Evolutionary conservation across 2,329 filamentous ascomycete genomes (phyloP), one percentile per base, ranked within the genome.

Genomic region (Tothia fuscella): DNA sequence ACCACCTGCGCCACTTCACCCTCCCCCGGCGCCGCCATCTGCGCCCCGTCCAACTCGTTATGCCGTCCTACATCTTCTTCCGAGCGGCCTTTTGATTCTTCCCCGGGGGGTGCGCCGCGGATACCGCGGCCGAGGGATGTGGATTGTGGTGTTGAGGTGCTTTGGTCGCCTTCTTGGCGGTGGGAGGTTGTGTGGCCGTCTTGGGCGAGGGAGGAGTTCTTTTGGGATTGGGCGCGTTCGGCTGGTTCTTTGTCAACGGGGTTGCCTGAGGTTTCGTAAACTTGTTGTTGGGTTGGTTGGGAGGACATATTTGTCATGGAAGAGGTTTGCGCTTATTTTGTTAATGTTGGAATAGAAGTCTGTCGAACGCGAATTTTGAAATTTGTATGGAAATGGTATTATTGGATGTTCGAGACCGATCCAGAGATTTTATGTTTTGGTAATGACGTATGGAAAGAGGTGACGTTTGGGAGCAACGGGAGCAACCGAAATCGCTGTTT

Each of bases 1-100:
- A 70, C 66, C 0, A 65, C 65, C 32, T 56, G 56, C 2, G 56
- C 56, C 4, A 70, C 58, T 29, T 56, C 53, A 9, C 65, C 65
- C 48, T 71, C 67, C 1, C 65, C 67, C 0, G 64, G 61, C 16
- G 62, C 61, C 6, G 57, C 62, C 65, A 71, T 68, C 50, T 70
- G 66, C 46, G 62, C 55, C 6, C 54, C 66, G 33, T 70, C 65
- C 17, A 67, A 50, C 53, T 68, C 66, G n/a, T 61, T 56, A 38
- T 62, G 56, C 5, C 60, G 47, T n/a, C 65, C 65, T 20, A 66
- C 54, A 33, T 63, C 57, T 38, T 64, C 59, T 10, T 62, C 47
- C 1, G 54, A 58, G 16, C 56, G 45, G 1, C 63, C 64, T 16
- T 59, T 55, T 9, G 51, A 47, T 46, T 69, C 65, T 51, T 69